Base-by-base conservation (phyloP, 768 basidiomycete species). In the Ramaria rubella region DNA sequence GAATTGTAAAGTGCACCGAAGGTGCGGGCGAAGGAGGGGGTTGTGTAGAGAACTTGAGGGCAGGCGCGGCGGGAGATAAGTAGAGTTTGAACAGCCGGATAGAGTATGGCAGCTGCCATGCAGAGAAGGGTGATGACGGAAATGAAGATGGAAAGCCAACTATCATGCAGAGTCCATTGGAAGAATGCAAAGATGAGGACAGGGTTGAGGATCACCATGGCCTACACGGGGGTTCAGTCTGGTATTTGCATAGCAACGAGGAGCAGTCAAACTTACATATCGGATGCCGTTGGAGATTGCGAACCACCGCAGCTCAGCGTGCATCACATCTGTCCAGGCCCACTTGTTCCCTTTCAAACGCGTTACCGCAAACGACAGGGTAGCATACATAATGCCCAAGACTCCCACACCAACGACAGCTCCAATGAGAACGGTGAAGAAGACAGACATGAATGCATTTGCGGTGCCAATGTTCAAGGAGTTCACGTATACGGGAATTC, bases 401-500 rank as follows among this genome's bases (percentile, higher is more conserved):
- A 80, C 60, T 0, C 67, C 78, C 14, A 81, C 43, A 15, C 79
- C 70, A 59, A 90, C 79, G 15, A 81, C 85, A 57, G 85, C 69
- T 33, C 89, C 65, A 52, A 90, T 81, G 62, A 97, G 77, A 9
- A 76, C 74, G 46, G 80, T 74, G 43, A 94, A 72, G 69, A 96
- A 94, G n/a, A 85, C 72, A 4, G 91, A 94, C 80, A 90, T 87
- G 72, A 91, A 96, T 6, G 87, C 87, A 70, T 96, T 94, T 54
- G 86, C 87, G 0, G 85, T 86, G 9, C 87, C 83, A 57, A 97
- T 87, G 53, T 83, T 81, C 24, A 90, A 69, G 14, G 81, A 79
- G 64, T 87, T 92, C 59, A 82, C 83, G 63, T 85, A 94, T 30
- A 89, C 86, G 4, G 92, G 90, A 23, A 95, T 70, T 21, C 92